Evolutionary conservation across 2,329 filamentous ascomycete species (phyloP).

Genomic region (Purpureocillium takamizusanense): DNA sequence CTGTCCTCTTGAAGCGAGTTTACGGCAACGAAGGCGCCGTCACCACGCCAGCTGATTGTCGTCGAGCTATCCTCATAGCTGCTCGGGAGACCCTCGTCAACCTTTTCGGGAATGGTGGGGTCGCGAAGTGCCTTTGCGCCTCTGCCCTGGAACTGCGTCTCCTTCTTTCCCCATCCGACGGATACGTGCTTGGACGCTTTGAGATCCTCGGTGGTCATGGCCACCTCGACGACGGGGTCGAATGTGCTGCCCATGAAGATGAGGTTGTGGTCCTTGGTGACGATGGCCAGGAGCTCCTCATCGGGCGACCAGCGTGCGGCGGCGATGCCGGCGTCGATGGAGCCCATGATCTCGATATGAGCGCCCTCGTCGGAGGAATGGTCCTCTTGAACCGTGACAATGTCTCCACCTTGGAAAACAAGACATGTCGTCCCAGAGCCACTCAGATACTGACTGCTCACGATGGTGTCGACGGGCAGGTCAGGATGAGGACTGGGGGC

Average conservation of each 20-base stretch:
- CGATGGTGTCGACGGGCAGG: conserved; percentile 62
- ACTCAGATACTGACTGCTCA: conserved; percentile 76
- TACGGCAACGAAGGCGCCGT: conserved; percentile 83
- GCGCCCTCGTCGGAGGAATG: conserved; percentile 46
- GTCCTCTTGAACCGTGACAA: conserved; percentile 70
- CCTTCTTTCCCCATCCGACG: conserved; percentile 96
- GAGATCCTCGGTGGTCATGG: conserved; percentile 66
- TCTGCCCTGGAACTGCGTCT: conserved; percentile 94
- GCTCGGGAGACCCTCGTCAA: conserved; percentile 76
- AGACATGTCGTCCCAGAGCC: conserved; percentile 72
- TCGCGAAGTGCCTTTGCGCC: conserved; percentile 80
- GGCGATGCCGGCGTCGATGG: conserved; percentile 83
- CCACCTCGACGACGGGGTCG: conserved; percentile 69
- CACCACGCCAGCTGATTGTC: conserved; percentile 85
- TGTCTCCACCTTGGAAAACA: conserved; percentile 83
- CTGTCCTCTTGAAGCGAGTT: conserved; percentile 63
- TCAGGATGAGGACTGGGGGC: conserved; percentile 72
- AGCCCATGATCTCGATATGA: conserved; percentile 89
- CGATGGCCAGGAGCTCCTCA: conserved; percentile 79
- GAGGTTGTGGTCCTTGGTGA: conserved; percentile 69
- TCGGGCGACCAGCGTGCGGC: conserved; percentile 92
- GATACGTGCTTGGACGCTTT: conserved; percentile 88
- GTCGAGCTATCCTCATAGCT: conserved; percentile 61
- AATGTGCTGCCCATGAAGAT: conserved; percentile 91
- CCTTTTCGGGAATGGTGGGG: conserved; percentile 86